These are phyloP conservation scores for Botrytis porri DNA, from an alignment of 2,329 filamentous ascomycete species.

Conservation along the genomic window DNA sequence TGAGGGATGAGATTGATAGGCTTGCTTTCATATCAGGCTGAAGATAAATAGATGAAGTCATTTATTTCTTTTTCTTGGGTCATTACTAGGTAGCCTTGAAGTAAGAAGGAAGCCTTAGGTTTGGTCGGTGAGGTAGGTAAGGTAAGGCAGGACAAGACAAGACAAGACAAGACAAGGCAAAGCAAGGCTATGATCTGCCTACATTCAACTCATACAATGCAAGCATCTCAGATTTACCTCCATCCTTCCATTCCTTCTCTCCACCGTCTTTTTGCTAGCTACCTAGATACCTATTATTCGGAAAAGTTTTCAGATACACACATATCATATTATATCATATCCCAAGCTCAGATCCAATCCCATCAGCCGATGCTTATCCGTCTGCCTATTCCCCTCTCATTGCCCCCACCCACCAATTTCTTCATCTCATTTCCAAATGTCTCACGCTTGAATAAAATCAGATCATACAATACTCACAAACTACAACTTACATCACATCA, in stretches of 20 bases:
- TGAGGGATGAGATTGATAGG: neutral
- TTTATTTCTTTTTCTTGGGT: neutral
- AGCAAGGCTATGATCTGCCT: slow-evolving; percentile 1
- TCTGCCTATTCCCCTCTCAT: neutral
- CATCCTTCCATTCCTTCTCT: neutral
- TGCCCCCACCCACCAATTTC: neutral
- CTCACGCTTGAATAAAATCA: neutral
- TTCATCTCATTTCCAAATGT: neutral
- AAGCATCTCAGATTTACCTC: neutral
- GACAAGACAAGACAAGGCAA: neutral
- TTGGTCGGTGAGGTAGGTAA: neutral
- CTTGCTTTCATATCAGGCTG: neutral
- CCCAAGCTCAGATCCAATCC: neutral
- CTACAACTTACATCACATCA: neutral
- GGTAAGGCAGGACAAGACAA: neutral
- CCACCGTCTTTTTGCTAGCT: neutral
- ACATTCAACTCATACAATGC: neutral
- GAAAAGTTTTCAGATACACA: neutral
- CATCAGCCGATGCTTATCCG: neutral
- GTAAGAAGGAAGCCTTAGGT: neutral
- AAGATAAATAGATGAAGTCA: neutral
- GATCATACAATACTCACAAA: neutral
- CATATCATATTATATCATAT: neutral
- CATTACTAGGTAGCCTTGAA: neutral
- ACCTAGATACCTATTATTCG: neutral